Evolutionary conservation across 208 protist species (phyloP).

Genomic region (Trichomonas vaginalis): DNA sequence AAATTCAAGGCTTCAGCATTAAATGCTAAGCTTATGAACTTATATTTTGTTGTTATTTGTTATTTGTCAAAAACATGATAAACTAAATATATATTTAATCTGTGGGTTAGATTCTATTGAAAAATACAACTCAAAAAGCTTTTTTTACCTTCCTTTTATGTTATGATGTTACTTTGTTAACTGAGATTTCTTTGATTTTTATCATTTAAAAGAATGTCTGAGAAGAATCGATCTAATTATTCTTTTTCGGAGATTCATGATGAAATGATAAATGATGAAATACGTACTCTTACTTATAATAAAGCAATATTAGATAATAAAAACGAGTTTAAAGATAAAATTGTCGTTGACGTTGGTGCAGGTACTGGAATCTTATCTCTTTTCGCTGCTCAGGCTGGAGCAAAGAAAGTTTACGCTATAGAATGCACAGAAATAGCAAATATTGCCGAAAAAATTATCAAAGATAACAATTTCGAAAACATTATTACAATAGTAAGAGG

Average conservation of each 20-base stretch:
- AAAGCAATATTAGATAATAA: constrained; percentile 73
- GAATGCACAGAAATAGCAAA: constrained; percentile 26
- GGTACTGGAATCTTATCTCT: constrained; percentile 86
- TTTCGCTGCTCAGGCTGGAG: constrained; percentile 77
- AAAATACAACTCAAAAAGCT: too few relatives aligned
- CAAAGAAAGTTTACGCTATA: constrained; percentile 71
- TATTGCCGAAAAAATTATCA: constrained; percentile 32
- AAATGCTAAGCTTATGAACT: too few relatives aligned
- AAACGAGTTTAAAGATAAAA: constrained; percentile 71
- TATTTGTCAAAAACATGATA: too few relatives aligned
- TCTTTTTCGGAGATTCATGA: constrained; percentile 25
- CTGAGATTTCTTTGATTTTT: not conserved
- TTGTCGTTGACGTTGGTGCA: constrained; percentile 77
- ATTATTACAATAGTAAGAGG: constrained; percentile 34
- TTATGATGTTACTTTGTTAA: not conserved
- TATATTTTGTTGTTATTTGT: too few relatives aligned
- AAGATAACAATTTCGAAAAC: constrained; percentile 54
- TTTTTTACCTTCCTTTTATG: too few relatives aligned
- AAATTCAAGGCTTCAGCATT: too few relatives aligned
- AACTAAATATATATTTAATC: too few relatives aligned
- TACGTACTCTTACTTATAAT: constrained; percentile 80
- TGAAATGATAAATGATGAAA: constrained; percentile 93
- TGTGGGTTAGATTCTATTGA: too few relatives aligned
- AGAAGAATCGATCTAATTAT: not conserved
- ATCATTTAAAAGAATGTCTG: not conserved